Evolutionary conservation across 2,329 filamentous ascomycete species (phyloP), one percentile per base, ranked within the genome.

Genomic region (Clarireedia homoeocarpa): DNA sequence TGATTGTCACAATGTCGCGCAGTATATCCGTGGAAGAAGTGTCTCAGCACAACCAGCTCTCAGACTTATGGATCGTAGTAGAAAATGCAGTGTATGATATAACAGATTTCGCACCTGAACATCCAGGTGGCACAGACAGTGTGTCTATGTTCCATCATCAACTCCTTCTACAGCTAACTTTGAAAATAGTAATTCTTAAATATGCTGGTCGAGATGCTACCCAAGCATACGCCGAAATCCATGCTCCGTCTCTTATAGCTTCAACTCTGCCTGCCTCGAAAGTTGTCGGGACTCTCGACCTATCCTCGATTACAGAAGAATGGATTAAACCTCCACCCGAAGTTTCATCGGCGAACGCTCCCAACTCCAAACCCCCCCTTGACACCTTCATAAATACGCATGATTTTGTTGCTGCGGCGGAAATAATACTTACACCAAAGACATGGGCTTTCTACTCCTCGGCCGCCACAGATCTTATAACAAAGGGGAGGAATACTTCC

Each of bases 361-460:
- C 61, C 23, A 51, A 60, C 14, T 53, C 55, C 9, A 69, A 67
- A 58, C 63, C 67, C 6, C 75, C 78, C 2, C 70, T 84, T 12
- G 70, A 76, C n/a, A 76, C 73, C 10, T 65, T 84, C 24, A 79
- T 85, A 65, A 83, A 75, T 62, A 72, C 78, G 6, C 73, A 83
- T 59, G 84, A 87, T 70, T 86, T 86, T 64, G 77, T 81, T 51
- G 57, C 71, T 10, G 80, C 78, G 0, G 83, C 84, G 4, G 74
- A 76, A 15, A 71, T 72, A 26, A 78, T 76, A 5, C 74, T 84
- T 48, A 75, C 75, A 7, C 75, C 77, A 23, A 87, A 88, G 64
- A 80, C 83, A n/a, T 86, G 82, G 81, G 84, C 84, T 0, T 88
- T 86, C 64, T 80, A 84, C 65, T 85, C 81, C 20, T 85, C 82